These are phyloP conservation scores for Rhizophora mangle DNA, from an alignment of 345 rosid species.

Conservation along the genomic window DNA sequence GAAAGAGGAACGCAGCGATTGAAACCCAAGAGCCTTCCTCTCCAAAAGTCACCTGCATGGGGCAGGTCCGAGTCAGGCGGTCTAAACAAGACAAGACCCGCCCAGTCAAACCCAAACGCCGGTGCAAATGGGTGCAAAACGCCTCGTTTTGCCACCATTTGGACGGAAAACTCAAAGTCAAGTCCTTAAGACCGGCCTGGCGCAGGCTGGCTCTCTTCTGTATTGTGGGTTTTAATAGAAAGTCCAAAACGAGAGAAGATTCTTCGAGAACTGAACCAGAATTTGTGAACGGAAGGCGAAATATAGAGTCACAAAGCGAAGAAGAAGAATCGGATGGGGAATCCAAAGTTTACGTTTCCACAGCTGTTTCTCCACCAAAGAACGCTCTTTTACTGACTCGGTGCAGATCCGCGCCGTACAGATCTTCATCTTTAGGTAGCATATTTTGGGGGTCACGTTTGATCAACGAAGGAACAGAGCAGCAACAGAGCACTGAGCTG, in stretches of 20 bases:
- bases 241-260: constrained; percentile 30
- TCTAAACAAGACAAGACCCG: constrained; percentile 40
- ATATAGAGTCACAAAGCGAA: constrained; percentile 11
- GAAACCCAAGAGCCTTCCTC: constrained; percentile 89
- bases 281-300: constrained; percentile 22
- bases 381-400: constrained; percentile 67
- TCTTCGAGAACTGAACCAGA: constrained; percentile 29
- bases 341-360: constrained; percentile 32
- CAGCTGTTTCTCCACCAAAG: constrained; percentile 55
- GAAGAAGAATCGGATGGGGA: constrained; percentile 23
- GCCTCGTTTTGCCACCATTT: constrained; percentile 30
- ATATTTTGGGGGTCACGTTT: constrained; percentile 77
- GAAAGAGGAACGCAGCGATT: constrained; percentile 47
- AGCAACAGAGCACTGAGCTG: constrained; percentile 22
- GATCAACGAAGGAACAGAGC: constrained; percentile 29
- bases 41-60: constrained; percentile 97
- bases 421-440: constrained; percentile 74
- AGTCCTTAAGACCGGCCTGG: constrained; percentile 37
- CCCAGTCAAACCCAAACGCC: constrained; percentile 9
- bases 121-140: constrained; percentile 47
- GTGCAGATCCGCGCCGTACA: constrained; percentile 83
- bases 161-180: constrained; percentile 22
- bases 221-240: constrained; percentile 18
- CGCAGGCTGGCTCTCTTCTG: constrained; percentile 37
- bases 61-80: constrained; percentile 77